A percentile compares a stretch with the other conserved stretches of the same genome.
Conservation (phyloP, 2,329 filamentous ascomycete species). For the Aspergillus cejpii region DNA sequence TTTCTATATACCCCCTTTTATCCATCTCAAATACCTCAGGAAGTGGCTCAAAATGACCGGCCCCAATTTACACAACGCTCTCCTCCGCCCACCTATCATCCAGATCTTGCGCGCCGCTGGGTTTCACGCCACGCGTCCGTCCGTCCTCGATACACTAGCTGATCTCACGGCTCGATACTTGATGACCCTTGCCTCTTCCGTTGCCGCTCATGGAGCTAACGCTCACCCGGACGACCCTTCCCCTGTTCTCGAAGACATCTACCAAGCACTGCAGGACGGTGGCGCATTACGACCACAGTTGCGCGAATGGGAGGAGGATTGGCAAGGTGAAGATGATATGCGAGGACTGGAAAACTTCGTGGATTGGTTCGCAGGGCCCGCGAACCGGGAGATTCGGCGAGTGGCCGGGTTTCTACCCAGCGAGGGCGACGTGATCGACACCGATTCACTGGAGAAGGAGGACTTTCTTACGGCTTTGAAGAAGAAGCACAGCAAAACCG, state of each 20-base stretch:
- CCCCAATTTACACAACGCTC: constrained; percentile 59
- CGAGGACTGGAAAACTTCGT: constrained; percentile 72
- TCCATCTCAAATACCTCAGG: not conserved
- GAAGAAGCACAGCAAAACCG: constrained; percentile 85
- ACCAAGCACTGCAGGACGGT: constrained; percentile 75
- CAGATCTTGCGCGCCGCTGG: constrained; percentile 88
- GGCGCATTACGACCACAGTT: constrained; percentile 66
- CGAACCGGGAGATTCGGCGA: constrained; percentile 72
- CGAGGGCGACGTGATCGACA: constrained; percentile 46
- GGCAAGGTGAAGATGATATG: constrained; percentile 65
- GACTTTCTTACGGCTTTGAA: constrained; percentile 74
- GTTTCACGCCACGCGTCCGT: constrained; percentile 74
- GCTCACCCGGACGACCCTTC: constrained; percentile 59
- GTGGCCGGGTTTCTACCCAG: constrained; percentile 65
- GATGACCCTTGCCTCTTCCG: constrained; percentile 63
- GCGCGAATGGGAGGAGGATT: constrained; percentile 61
- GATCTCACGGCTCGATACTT: constrained; percentile 81
- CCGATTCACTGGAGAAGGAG: constrained; percentile 52
- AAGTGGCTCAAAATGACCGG: constrained; percentile 38
- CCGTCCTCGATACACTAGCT: constrained; percentile 79
- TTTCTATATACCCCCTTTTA: not conserved
- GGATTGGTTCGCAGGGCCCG: constrained; percentile 66
- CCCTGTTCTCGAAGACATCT: constrained; percentile 67
- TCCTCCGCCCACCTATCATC: constrained; percentile 78
- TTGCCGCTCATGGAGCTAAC: constrained; percentile 63